Conservation (phyloP, 495 filamentous ascomycete species). For the Ramalina intermedia region DNA sequence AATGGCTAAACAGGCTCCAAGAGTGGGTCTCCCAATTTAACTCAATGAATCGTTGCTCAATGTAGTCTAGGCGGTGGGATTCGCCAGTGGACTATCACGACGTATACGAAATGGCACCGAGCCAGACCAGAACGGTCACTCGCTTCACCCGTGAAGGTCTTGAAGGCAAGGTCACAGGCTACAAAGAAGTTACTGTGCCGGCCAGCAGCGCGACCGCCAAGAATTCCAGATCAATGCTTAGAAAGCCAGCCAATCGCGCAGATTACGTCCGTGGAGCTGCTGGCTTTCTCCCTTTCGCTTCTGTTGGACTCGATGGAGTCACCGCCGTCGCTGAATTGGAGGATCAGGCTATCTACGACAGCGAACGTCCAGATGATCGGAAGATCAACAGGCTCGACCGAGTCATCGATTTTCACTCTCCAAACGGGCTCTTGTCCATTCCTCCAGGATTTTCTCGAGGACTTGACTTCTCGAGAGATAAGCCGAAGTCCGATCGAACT, state of each 20-base stretch:
- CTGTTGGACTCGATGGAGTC: conserved; percentile 81
- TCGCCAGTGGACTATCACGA: conserved; percentile 56
- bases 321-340: conserved; percentile 66
- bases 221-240: conserved; percentile 80
- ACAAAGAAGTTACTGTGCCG: conserved; percentile 86
- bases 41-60: conserved; percentile 6
- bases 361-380: conserved; percentile 23
- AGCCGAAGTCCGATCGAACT: conserved; percentile 30
- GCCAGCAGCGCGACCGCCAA: conserved; percentile 85
- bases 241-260: conserved; percentile 74
- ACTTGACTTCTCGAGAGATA: conserved; percentile 49
- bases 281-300: conserved; percentile 91
- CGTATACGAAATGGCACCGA: conserved; percentile 75
- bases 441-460: conserved; percentile 76
- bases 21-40: conserved; percentile 31
- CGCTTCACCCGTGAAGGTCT: conserved; percentile 86
- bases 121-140: conserved; percentile 82
- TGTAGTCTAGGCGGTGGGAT: conserved; percentile 57
- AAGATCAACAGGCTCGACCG: conserved; percentile 45
- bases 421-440: conserved; percentile 65
- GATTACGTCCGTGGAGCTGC: conserved; percentile 93
- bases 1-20: conserved; percentile 81
- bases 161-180: conserved; percentile 85
- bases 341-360: conserved; percentile 36
- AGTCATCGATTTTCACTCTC: conserved; percentile 64